Conservation (phyloP, 768 basidiomycete genomes). For the Ramaria sp. region DNA sequence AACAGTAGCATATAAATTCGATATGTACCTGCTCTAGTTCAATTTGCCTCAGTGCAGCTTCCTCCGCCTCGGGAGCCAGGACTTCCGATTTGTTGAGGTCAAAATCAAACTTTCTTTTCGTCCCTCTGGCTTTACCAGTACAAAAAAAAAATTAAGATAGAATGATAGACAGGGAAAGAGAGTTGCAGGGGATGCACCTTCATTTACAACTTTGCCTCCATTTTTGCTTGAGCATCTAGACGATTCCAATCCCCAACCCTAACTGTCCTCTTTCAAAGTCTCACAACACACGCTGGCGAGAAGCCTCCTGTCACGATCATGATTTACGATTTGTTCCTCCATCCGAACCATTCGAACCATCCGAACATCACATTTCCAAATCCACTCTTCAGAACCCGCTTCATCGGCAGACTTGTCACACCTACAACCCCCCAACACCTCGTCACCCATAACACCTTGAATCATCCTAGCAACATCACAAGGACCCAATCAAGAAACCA, state of each 20-base stretch:
- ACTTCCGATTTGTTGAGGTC: slow-evolving; percentile 57
- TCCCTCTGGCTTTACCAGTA: slow-evolving; percentile 46
- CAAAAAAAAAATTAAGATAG: background rate
- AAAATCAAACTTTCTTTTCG: too few species aligned
- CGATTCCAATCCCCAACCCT: slow-evolving; percentile 38
- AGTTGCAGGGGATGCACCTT: slow-evolving; percentile 22
- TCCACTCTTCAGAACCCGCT: too few species aligned
- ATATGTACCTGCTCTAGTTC: slow-evolving; percentile 54
- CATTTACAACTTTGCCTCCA: slow-evolving; percentile 16
- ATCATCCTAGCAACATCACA: too few species aligned
- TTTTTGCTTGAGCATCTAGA: slow-evolving; percentile 25
- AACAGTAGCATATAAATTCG: background rate
- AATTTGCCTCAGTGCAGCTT: slow-evolving; percentile 67
- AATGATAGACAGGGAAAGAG: background rate
- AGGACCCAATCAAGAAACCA: too few species aligned
- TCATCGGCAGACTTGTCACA: too few species aligned
- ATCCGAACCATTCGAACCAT: too few species aligned
- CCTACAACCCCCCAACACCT: too few species aligned
- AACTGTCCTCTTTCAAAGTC: slow-evolving; percentile 88
- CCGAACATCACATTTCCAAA: too few species aligned
- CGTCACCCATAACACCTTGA: too few species aligned
- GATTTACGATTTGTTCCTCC: too few species aligned
- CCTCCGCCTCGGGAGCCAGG: slow-evolving; percentile 74
- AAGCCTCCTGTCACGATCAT: too few species aligned
- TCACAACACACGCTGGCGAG: slow-evolving; percentile 75